Evolutionary conservation across 2,329 filamentous ascomycete genomes (phyloP).

Genomic region (Mycosphaerella arachidis): DNA sequence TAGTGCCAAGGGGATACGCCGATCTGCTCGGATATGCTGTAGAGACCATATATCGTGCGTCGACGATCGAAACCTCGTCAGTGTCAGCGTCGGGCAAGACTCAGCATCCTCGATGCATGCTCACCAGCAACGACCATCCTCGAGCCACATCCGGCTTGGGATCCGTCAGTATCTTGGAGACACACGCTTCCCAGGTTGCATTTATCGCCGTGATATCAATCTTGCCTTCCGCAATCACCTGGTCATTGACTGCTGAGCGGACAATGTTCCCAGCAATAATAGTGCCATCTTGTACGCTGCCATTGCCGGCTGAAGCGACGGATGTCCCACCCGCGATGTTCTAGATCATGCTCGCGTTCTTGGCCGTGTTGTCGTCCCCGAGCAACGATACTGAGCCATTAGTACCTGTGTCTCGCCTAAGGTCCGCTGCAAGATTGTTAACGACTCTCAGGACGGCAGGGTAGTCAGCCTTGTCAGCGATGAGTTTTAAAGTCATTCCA

Average conservation of each 20-base stretch:
- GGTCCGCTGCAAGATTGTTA: constrained; percentile 62
- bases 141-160: constrained; percentile 54
- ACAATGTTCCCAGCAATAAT: constrained; percentile 65
- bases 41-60: constrained; percentile 65
- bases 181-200: constrained; percentile 67
- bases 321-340: constrained; percentile 39
- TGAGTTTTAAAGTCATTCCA: constrained; percentile 45
- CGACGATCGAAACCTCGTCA: constrained; percentile 55
- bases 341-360: constrained; percentile 39
- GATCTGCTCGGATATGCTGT: constrained; percentile 68
- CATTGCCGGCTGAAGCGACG: constrained; percentile 30
- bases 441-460: constrained; percentile 65
- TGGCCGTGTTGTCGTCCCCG: background rate
- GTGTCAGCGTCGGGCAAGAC: background rate
- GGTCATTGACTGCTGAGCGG: constrained; percentile 54
- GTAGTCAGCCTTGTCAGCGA: constrained; percentile 57
- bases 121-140: background rate
- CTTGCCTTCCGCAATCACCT: constrained; percentile 51
- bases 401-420: constrained; percentile 64
- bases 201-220: constrained; percentile 55
- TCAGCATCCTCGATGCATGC: background rate
- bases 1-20: constrained; percentile 68
- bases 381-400: constrained; percentile 49
- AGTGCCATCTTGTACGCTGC: constrained; percentile 34
- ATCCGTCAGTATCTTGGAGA: constrained; percentile 54